Evolutionary conservation across 352 stramenopile genomes (phyloP).

Genomic region (Phytopythium oedochilum): DNA sequence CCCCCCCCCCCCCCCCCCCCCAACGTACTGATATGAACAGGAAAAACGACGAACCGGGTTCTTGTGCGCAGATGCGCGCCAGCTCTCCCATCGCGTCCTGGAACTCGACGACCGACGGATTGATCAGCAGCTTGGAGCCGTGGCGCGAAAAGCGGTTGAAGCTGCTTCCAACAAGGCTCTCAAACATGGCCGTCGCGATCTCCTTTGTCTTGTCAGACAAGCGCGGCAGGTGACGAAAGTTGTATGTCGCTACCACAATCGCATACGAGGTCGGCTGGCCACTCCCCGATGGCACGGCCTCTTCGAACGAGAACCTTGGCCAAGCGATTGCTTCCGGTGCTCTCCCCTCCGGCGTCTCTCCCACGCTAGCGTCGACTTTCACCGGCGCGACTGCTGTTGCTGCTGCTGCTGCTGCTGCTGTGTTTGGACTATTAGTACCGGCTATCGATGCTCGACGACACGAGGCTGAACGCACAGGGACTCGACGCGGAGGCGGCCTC

Average conservation of each 20-base stretch:
- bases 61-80: slow-evolving; percentile 22
- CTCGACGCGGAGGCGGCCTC: slow-evolving; percentile 5
- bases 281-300: too few relatives aligned
- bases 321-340: background rate
- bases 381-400: background rate
- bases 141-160: slow-evolving; percentile 45
- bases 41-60: slow-evolving; percentile 50
- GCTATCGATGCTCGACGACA: too few relatives aligned
- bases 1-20: too few relatives aligned
- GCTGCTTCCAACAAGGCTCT: slow-evolving; percentile 42
- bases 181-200: slow-evolving; percentile 42
- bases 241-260: slow-evolving; percentile 49
- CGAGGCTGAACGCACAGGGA: background rate
- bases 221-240: slow-evolving; percentile 47
- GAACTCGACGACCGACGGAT: slow-evolving; percentile 82
- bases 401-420: background rate
- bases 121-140: slow-evolving; percentile 59
- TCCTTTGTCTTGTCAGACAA: slow-evolving; percentile 56
- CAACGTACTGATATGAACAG: slow-evolving; percentile 51
- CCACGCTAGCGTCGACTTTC: background rate
- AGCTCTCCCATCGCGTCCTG: slow-evolving; percentile 72
- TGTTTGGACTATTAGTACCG: too few relatives aligned
- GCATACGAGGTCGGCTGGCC: slow-evolving; percentile 26
- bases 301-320: background rate
- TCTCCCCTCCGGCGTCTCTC: background rate